These are phyloP conservation scores for Pichia sp. DNA, from an alignment of 1,139 yeast genomes.

Conservation along the genomic window DNA sequence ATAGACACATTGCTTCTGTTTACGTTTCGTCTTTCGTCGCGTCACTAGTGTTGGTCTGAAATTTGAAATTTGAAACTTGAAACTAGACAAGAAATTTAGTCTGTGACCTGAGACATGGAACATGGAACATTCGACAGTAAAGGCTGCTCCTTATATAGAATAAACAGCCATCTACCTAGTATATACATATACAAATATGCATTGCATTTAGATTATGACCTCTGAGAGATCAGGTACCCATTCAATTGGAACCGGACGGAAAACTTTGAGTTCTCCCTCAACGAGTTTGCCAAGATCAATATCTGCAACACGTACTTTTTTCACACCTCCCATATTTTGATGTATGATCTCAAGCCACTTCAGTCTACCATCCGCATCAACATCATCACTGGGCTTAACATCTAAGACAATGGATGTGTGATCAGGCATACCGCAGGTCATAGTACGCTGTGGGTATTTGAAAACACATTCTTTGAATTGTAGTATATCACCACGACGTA, in stretches of 20 bases:
- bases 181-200: too few relatives aligned
- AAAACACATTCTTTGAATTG: conserved; percentile 42
- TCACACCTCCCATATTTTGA: conserved; percentile 51
- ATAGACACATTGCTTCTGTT: too few relatives aligned
- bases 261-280: conserved; percentile 44
- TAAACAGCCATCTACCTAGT: too few relatives aligned
- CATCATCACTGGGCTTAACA: conserved; percentile 16
- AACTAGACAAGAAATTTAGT: too few relatives aligned
- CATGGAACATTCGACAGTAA: too few relatives aligned
- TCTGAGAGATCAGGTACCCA: conserved; percentile 43
- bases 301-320: conserved; percentile 41
- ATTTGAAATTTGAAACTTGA: too few relatives aligned
- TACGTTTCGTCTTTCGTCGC: too few relatives aligned
- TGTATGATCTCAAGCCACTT: conserved; percentile 40
- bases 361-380: conserved; percentile 21
- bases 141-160: too few relatives aligned
- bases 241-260: conserved; percentile 46
- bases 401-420: conserved; percentile 58
- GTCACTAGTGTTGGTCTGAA: too few relatives aligned
- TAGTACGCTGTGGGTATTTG: conserved; percentile 26
- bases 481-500: conserved; percentile 40
- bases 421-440: conserved; percentile 51
- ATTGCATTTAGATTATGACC: conserved; percentile 18
- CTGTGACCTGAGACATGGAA: too few relatives aligned
- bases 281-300: conserved; percentile 37